phyloP scores from a whole-genome alignment of 495 filamentous ascomycete genomes.

The Letharia lupina region DNA sequence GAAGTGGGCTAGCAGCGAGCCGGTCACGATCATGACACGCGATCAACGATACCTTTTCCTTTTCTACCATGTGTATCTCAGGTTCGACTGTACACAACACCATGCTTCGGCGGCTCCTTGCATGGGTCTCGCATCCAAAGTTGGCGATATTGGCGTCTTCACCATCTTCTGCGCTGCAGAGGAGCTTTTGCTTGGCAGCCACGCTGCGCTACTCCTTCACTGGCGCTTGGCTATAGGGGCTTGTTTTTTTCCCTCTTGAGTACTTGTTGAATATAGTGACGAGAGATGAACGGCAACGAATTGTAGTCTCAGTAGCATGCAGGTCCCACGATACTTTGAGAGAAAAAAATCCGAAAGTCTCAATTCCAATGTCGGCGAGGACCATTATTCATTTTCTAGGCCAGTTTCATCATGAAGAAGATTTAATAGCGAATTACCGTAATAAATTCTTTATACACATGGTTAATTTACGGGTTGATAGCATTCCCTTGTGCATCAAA shows the following conservation, averaged over 20 bases:
- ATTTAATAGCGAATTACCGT: too few species aligned
- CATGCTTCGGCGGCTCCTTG: constrained; percentile 1
- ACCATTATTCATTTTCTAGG: too few species aligned
- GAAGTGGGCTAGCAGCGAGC: constrained; percentile 40
- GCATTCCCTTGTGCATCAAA: too few species aligned
- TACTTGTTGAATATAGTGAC: not conserved
- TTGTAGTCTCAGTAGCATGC: not conserved
- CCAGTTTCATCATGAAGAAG: too few species aligned
- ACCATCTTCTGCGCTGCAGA: not conserved
- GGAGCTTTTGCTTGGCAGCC: constrained; percentile 14
- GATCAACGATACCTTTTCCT: constrained; percentile 2
- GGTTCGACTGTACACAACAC: not conserved
- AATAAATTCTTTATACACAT: too few species aligned
- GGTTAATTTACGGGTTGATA: too few species aligned
- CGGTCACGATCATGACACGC: constrained; percentile 23
- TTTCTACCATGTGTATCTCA: constrained; percentile 5
- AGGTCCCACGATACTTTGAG: not conserved
- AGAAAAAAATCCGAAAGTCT: too few species aligned
- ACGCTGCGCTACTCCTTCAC: constrained; percentile 5
- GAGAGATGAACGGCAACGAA: constrained; percentile 13
- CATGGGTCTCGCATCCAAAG: not conserved
- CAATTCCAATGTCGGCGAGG: too few species aligned
- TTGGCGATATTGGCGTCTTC: not conserved
- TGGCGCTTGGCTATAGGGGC: constrained; percentile 15
- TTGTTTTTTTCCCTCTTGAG: not conserved